Conservation (phyloP, 2,329 filamentous ascomycete species). For the Calycina marina region DNA sequence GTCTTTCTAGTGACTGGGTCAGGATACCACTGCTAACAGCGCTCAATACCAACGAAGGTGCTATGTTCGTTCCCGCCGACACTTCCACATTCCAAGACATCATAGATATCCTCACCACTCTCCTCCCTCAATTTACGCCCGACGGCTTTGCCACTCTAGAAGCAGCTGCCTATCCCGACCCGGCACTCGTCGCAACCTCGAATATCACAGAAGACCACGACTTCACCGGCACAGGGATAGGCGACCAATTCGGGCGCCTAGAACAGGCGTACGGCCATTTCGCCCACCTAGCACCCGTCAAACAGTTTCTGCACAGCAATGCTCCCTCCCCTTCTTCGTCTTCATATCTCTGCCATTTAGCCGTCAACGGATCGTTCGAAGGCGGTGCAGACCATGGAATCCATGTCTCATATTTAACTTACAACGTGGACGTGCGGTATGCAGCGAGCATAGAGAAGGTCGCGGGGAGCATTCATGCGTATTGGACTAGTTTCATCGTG, state of each 20-base stretch:
- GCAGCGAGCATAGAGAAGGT: constrained; percentile 10
- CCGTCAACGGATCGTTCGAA: constrained; percentile 25
- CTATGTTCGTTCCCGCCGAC: constrained; percentile 41
- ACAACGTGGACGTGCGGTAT: constrained; percentile 15
- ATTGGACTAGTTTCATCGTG: constrained; percentile 21
- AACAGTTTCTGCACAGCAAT: constrained; percentile 38
- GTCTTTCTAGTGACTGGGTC: constrained; percentile 34
- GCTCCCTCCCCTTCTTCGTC: constrained; percentile 12
- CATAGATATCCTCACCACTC: constrained; percentile 40
- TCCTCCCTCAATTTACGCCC: constrained; percentile 41
- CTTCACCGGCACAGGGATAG: constrained; percentile 19
- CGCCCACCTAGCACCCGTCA: constrained; percentile 48
- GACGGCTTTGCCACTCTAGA: constrained; percentile 40
- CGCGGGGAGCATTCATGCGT: constrained; percentile 19
- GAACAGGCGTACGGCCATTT: constrained; percentile 49
- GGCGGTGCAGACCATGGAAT: constrained; percentile 29
- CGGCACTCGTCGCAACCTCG: constrained; percentile 26
- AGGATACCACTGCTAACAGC: constrained; percentile 51
- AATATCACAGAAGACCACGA: constrained; percentile 26
- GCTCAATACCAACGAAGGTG: constrained; percentile 57
- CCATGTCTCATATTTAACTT: constrained; percentile 30
- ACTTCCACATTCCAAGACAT: constrained; percentile 37
- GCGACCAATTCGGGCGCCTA: constrained; percentile 40
- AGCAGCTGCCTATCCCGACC: constrained; percentile 46
- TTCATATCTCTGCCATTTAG: constrained; percentile 46